These are phyloP conservation scores for Ceratocystis destructans DNA, from an alignment of 2,329 filamentous ascomycete species.

Conservation along the genomic window DNA sequence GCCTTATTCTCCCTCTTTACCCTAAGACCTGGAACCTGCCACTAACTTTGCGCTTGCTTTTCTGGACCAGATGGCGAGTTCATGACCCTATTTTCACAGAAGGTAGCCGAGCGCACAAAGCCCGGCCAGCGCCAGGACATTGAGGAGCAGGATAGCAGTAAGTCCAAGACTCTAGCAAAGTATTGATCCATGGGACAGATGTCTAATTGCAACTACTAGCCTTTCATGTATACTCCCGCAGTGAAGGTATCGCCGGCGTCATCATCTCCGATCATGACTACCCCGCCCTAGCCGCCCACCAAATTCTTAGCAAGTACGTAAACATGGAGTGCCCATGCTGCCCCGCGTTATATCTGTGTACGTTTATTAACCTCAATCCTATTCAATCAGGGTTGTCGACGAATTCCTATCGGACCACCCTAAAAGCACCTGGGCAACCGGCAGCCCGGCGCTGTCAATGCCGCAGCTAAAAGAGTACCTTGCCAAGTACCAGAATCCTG, in stretches of 20 bases:
- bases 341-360: neutral
- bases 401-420: conserved; percentile 73
- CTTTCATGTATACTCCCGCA: conserved; percentile 65
- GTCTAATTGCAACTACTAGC: conserved; percentile 36
- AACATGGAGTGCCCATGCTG: neutral
- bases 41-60: conserved; percentile 5
- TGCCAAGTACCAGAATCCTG: conserved; percentile 65
- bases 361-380: conserved; percentile 2
- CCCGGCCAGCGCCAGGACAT: conserved; percentile 76
- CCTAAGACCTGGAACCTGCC: neutral
- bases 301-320: conserved; percentile 58
- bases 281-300: conserved; percentile 66
- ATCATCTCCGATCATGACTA: conserved; percentile 67
- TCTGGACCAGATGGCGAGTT: conserved; percentile 38
- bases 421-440: conserved; percentile 48
- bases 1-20: neutral
- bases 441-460: conserved; percentile 43
- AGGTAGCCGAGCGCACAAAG: conserved; percentile 70
- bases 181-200: neutral
- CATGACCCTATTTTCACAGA: conserved; percentile 76
- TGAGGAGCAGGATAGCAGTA: conserved; percentile 54
- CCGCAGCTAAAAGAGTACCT: conserved; percentile 68
- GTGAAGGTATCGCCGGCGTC: conserved; percentile 60
- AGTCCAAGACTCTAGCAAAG: conserved; percentile 17
- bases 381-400: conserved; percentile 45